These are phyloP conservation scores for Cladophialophora exuberans DNA, from an alignment of 2,329 filamentous ascomycete species.

Conservation along the genomic window DNA sequence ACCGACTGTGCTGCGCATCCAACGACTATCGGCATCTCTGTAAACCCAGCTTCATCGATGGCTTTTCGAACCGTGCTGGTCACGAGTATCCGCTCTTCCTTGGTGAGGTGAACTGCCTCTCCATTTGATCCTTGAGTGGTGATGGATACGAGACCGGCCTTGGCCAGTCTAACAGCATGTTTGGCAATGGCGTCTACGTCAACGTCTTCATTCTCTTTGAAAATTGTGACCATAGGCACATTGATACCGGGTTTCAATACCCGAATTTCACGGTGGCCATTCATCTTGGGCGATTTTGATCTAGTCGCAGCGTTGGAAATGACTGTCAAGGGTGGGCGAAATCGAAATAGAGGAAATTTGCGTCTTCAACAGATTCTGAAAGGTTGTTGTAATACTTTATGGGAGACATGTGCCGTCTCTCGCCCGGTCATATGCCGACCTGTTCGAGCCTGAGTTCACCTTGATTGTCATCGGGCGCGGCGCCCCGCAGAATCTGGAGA, in stretches of 20 bases:
- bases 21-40: constrained; percentile 69
- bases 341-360: neutral
- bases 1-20: constrained; percentile 75
- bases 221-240: constrained; percentile 75
- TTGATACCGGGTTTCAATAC: constrained; percentile 59
- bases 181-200: constrained; percentile 64
- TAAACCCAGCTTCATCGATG: constrained; percentile 67
- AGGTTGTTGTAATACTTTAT: constrained; percentile 3
- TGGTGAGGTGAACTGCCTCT: constrained; percentile 77
- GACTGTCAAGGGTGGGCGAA: neutral
- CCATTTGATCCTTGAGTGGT: constrained; percentile 81
- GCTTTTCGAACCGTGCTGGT: constrained; percentile 71
- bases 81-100: constrained; percentile 69
- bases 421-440: constrained; percentile 23
- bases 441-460: constrained; percentile 10
- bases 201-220: constrained; percentile 67
- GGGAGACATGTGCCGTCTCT: constrained; percentile 11
- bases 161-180: constrained; percentile 69
- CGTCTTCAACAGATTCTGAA: neutral
- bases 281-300: constrained; percentile 21
- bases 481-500: constrained; percentile 16
- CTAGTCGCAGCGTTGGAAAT: no score
- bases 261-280: constrained; percentile 25
- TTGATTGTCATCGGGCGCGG: neutral
- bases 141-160: constrained; percentile 71